phyloP scores from a whole-genome alignment of 768 basidiomycete species.

The Serendipita vermifera region DNA sequence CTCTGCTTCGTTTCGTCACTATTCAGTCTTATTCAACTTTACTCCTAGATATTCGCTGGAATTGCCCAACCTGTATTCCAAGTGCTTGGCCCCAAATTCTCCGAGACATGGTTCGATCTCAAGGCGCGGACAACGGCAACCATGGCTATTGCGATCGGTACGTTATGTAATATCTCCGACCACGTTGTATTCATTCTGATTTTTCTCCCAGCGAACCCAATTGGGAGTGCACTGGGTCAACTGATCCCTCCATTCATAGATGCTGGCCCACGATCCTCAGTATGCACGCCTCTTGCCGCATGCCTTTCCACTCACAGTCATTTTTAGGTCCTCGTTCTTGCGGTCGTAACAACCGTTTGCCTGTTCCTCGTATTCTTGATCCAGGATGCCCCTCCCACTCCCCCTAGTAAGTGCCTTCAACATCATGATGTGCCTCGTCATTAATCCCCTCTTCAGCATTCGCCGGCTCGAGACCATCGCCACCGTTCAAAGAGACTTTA shows the following conservation, averaged over 20 bases:
- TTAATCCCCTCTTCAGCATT: constrained; percentile 12
- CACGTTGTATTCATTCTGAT: too few relatives aligned
- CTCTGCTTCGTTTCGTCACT: not conserved
- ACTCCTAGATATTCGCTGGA: constrained; percentile 43
- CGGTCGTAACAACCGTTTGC: constrained; percentile 52
- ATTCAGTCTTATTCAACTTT: not conserved
- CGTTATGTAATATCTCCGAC: constrained; percentile 35
- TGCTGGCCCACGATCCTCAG: not conserved
- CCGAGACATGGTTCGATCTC: constrained; percentile 73
- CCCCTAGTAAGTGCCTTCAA: constrained; percentile 36
- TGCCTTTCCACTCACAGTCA: not conserved
- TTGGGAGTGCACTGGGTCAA: constrained; percentile 45
- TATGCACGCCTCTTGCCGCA: not conserved
- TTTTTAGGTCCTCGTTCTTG: constrained; percentile 52
- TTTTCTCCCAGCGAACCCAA: constrained; percentile 4
- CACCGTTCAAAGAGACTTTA: constrained; percentile 16
- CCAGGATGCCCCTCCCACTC: constrained; percentile 49
- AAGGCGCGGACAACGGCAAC: constrained; percentile 66
- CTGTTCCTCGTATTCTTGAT: constrained; percentile 52
- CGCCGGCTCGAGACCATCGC: constrained; percentile 17
- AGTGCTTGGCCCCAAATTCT: constrained; percentile 67
- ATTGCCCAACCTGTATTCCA: constrained; percentile 63
- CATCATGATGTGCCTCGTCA: not conserved
- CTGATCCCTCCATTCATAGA: constrained; percentile 46
- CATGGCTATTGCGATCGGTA: constrained; percentile 39